phyloP scores from a whole-genome alignment of 805 yeast genomes.

The Cyberlindnera xishuangbannaensis region DNA sequence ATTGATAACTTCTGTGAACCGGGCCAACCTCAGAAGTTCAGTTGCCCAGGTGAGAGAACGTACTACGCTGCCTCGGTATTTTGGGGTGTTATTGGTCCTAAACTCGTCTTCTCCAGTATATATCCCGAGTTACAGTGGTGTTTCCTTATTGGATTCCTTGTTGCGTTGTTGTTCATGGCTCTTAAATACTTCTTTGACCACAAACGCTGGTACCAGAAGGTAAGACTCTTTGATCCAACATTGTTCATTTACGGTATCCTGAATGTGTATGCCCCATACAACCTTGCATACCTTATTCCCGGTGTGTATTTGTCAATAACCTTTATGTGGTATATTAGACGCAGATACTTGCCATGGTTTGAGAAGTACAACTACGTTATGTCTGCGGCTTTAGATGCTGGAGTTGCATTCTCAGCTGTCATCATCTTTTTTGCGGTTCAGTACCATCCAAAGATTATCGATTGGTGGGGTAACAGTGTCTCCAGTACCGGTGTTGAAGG shows the following conservation, averaged over 20 bases:
- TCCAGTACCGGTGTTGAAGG: constrained; percentile 33
- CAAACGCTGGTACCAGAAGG: not conserved
- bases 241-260: constrained; percentile 46
- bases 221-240: constrained; percentile 37
- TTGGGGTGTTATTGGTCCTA: constrained; percentile 52
- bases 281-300: constrained; percentile 33
- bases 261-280: constrained; percentile 43
- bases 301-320: constrained; percentile 27
- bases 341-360: constrained; percentile 48
- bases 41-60: constrained; percentile 30
- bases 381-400: constrained; percentile 52
- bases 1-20: constrained; percentile 30
- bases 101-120: constrained; percentile 45
- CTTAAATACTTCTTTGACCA: not conserved
- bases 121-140: constrained; percentile 61
- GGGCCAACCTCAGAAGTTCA: constrained; percentile 33
- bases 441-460: constrained; percentile 35
- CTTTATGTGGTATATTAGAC: constrained; percentile 39
- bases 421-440: constrained; percentile 47
- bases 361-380: constrained; percentile 44
- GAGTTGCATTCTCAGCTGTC: constrained; percentile 52
- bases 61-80: constrained; percentile 35
- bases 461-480: constrained; percentile 67
- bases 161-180: constrained; percentile 21
- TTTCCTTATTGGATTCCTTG: constrained; percentile 47